Percentiles rank a stretch among this genome's conserved stretches.
Conservation (phyloP, 805 yeast genomes). For the Pichia ethanolica region DNA sequence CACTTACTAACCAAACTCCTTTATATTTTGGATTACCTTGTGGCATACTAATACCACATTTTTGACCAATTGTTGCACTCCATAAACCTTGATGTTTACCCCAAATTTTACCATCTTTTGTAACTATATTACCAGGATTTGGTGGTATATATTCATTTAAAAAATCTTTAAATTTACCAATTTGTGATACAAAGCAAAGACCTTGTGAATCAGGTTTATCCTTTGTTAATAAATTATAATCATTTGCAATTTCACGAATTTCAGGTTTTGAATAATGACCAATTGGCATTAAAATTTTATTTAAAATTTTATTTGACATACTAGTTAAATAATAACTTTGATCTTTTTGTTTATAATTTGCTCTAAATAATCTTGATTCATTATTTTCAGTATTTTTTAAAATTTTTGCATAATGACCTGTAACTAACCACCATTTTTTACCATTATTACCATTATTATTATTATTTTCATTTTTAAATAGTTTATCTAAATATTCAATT, state of each 20-base stretch:
- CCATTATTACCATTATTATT: constrained; percentile 8
- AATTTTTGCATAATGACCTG: constrained; percentile 74
- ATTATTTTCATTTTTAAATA: not conserved
- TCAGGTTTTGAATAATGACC: constrained; percentile 73
- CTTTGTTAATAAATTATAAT: constrained; percentile 50
- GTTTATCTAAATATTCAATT: constrained; percentile 39
- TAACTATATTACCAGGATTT: constrained; percentile 72
- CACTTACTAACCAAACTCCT: constrained; percentile 86
- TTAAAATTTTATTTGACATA: constrained; percentile 39
- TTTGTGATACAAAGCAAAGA: constrained; percentile 75
- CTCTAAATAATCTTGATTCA: constrained; percentile 45
- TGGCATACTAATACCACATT: constrained; percentile 73
- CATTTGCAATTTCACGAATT: constrained; percentile 60
- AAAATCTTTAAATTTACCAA: constrained; percentile 60
- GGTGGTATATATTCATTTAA: constrained; percentile 66
- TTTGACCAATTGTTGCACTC: constrained; percentile 94
- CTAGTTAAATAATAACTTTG: constrained; percentile 87
- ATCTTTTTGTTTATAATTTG: constrained; percentile 59
- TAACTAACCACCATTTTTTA: constrained; percentile 72
- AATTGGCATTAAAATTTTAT: constrained; percentile 63
- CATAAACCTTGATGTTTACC: constrained; percentile 84
- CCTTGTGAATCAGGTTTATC: constrained; percentile 93
- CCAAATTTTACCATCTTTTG: constrained; percentile 65
- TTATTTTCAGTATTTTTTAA: constrained; percentile 29
- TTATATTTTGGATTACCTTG: constrained; percentile 70